These are phyloP conservation scores for Didymella sp. DNA, from an alignment of 2,329 filamentous ascomycete genomes.

Conservation along the genomic window DNA sequence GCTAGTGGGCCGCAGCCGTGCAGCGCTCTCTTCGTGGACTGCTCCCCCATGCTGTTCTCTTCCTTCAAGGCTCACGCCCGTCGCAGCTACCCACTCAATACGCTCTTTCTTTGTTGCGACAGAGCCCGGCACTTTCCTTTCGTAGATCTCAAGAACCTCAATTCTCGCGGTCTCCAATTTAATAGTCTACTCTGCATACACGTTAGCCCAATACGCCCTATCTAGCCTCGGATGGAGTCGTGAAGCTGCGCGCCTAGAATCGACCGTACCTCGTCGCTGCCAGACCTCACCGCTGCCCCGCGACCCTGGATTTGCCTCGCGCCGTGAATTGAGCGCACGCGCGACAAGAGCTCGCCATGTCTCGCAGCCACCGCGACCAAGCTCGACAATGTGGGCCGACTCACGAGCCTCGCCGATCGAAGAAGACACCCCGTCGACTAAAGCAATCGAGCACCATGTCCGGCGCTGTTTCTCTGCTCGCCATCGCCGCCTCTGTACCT, in stretches of 20 bases:
- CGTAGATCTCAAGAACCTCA: slow-evolving; percentile 30
- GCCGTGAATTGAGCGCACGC: slow-evolving; percentile 14
- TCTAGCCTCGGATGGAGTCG: slow-evolving; percentile 40
- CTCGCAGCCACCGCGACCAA: slow-evolving; percentile 13
- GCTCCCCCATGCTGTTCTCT: slow-evolving; percentile 39
- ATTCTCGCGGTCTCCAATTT: slow-evolving; percentile 26
- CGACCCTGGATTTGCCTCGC: slow-evolving; percentile 21
- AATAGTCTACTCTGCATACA: slow-evolving; percentile 25
- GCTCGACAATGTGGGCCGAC: slow-evolving; percentile 3
- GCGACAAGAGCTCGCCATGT: slow-evolving; percentile 19
- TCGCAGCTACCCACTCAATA: slow-evolving; percentile 48
- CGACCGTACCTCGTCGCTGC: slow-evolving; percentile 28
- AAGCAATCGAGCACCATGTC: slow-evolving; percentile 29
- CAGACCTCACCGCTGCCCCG: slow-evolving; percentile 22
- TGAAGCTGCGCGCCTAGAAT: slow-evolving; percentile 41
- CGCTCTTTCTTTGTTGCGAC: slow-evolving; percentile 46
- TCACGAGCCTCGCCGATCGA: slow-evolving; percentile 3
- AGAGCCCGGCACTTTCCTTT: slow-evolving; percentile 35
- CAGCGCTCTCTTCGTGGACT: slow-evolving; percentile 21
- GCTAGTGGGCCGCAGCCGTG: slow-evolving; percentile 21
- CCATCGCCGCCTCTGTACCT: slow-evolving; percentile 42
- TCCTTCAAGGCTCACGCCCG: slow-evolving; percentile 38
- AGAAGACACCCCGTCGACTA: slow-evolving; percentile 27
- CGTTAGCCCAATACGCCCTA: slow-evolving; percentile 14
- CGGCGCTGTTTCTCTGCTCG: slow-evolving; percentile 30